Evolutionary conservation across 2,329 filamentous ascomycete genomes (phyloP), one percentile per base, ranked within the genome.

Genomic region (Beauveria sp.): DNA sequence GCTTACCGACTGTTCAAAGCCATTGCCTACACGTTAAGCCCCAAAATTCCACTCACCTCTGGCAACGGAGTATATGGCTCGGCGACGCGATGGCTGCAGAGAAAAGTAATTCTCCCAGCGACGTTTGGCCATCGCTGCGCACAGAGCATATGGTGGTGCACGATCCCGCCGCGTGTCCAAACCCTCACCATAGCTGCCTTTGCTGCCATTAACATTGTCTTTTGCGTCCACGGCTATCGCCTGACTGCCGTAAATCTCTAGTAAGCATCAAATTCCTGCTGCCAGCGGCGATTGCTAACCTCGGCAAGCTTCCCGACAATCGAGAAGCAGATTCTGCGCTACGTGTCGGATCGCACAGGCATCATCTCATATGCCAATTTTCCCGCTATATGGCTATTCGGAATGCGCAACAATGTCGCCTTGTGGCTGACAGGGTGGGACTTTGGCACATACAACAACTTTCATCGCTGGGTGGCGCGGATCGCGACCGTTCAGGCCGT

Each of bases 371-470:
- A 86, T 65, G 83, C 82, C 4, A 87, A 87, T 64, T 78, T 89
- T 7, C 84, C 85, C 0, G 67, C 87, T 2, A 73, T 89, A 0
- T 89, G 86, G 85, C 70, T 89, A 0, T 89, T 90, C 65, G 83
- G 82, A 0, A 83, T 84, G 68, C 77, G 87, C 10, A 90, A 90
- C 64, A 88, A 90, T 57, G 67, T 86, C 0, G 77, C 89, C 18
- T 74, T 88, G 60, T 87, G 84, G 84, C 69, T 85, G 0, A 89
- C 87, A 0, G 86, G 86, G 0, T 90, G 87, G 86, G 84, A 83
- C 12, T 89, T 87, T 69, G 79, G 79, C 1, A 85, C 84, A 0
- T 89, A 85, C 67, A 89, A 84, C 65, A 79, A 84, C 46, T 88
- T 89, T 58, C 87, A 90, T 70, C 82, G 87, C 0, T 86, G 85